Evolutionary conservation across 2,329 filamentous ascomycete genomes (phyloP).

Genomic region (Fusarium brachygibbosum): DNA sequence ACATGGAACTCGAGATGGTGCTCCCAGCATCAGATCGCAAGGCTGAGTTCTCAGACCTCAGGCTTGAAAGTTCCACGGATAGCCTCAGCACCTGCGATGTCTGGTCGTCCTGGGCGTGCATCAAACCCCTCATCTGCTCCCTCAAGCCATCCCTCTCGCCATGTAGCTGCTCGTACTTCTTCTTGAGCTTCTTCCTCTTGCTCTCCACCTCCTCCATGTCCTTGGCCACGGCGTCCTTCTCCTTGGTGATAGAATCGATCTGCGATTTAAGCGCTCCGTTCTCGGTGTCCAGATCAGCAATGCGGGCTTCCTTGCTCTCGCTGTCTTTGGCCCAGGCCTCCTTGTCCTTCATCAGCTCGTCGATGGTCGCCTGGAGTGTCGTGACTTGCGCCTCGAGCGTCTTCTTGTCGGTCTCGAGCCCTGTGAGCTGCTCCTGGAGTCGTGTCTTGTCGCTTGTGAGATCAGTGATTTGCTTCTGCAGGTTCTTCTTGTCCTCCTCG

Average conservation of each 20-base stretch:
- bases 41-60: conserved; percentile 45
- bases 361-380: conserved; percentile 41
- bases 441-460: conserved; percentile 35
- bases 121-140: conserved; percentile 37
- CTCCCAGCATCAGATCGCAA: conserved; percentile 42
- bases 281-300: conserved; percentile 41
- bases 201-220: conserved; percentile 43
- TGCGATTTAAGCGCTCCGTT: conserved; percentile 45
- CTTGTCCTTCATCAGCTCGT: conserved; percentile 42
- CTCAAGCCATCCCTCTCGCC: conserved; percentile 38
- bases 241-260: conserved; percentile 44
- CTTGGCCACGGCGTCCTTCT: conserved; percentile 43
- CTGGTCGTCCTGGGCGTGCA: conserved; percentile 46
- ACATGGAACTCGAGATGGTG: conserved; percentile 39
- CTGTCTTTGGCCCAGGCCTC: conserved; percentile 41
- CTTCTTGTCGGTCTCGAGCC: conserved; percentile 44
- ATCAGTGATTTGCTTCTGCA: conserved; percentile 38
- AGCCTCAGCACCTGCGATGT: conserved; percentile 44
- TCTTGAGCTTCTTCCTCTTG: conserved; percentile 47
- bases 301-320: conserved; percentile 44
- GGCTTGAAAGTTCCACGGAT: conserved; percentile 39
- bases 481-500: conserved; percentile 44
- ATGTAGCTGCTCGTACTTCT: conserved; percentile 40
- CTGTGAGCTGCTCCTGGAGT: conserved; percentile 39
- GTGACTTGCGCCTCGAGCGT: conserved; percentile 40